These are phyloP conservation scores for Zygnema circumcarinatum DNA, from an alignment of 139 green algal species.

Conservation along the genomic window DNA sequence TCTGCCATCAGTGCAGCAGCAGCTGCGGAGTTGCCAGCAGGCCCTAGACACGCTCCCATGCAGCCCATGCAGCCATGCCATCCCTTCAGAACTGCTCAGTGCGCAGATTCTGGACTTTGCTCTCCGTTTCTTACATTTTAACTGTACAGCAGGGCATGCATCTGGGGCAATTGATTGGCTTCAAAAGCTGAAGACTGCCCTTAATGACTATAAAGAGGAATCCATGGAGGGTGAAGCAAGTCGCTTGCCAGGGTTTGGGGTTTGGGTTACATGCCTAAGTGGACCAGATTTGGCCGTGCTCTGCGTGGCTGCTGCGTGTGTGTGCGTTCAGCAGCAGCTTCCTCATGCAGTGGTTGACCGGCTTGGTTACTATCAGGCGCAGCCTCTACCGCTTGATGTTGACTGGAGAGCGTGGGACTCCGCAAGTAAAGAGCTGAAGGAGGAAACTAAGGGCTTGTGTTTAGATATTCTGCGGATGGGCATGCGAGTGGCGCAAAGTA, in stretches of 20 bases:
- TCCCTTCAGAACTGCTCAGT: neutral
- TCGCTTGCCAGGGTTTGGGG: neutral
- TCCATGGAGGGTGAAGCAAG: neutral
- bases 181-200: neutral
- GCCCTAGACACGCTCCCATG: too few species aligned
- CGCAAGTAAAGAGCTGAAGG: neutral
- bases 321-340: neutral
- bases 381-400: neutral
- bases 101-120: neutral
- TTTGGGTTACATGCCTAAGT: neutral
- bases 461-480: too few species aligned
- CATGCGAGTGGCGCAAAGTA: too few species aligned
- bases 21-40: neutral
- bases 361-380: neutral
- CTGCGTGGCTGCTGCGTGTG: neutral
- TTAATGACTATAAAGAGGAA: neutral
- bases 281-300: neutral
- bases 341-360: neutral
- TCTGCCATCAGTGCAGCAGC: neutral
- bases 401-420: neutral
- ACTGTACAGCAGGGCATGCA: neutral
- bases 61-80: too few species aligned
- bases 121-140: neutral
- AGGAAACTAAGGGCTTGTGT: neutral
- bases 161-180: neutral